A percentile compares a stretch with the other conserved stretches of the same genome.
Evolutionary conservation across 2,329 filamentous ascomycete genomes (phyloP).

Genomic region (Colletotrichum euphorbiae): DNA sequence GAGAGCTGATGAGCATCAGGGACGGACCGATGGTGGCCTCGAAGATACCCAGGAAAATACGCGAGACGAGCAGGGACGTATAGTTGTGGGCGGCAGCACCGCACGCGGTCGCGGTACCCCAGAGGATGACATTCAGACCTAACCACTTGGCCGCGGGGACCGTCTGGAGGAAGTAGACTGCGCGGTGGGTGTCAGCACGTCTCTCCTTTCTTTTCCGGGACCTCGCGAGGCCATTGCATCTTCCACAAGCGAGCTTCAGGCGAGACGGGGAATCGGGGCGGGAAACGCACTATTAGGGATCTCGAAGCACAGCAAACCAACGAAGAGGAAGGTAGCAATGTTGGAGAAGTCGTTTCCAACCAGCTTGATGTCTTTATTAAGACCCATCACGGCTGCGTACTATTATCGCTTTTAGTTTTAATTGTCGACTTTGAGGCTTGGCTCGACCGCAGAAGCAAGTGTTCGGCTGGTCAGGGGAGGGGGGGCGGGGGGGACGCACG

Average conservation of each 20-base stretch:
- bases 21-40: conserved; percentile 71
- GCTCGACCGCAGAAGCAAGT: background rate
- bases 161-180: conserved; percentile 69
- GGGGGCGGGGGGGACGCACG: conserved; percentile 51
- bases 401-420: conserved; percentile 46
- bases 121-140: conserved; percentile 67
- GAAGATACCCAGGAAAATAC: conserved; percentile 70
- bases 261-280: conserved; percentile 37
- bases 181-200: background rate
- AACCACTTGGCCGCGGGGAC: conserved; percentile 72
- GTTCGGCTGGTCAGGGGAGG: background rate
- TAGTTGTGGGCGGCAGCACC: conserved; percentile 67
- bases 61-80: conserved; percentile 62
- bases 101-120: conserved; percentile 67
- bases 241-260: conserved; percentile 18
- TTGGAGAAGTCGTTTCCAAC: conserved; percentile 71
- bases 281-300: conserved; percentile 64
- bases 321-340: conserved; percentile 71
- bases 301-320: conserved; percentile 69
- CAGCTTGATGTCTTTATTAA: conserved; percentile 66
- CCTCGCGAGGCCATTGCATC: background rate
- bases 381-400: conserved; percentile 76
- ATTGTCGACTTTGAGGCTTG: background rate
- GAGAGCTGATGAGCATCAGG: conserved; percentile 69
- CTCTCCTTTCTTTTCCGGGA: background rate